Percentiles rank a stretch among this genome's conserved stretches.
Evolutionary conservation across 805 yeast genomes (phyloP).

Genomic region (Lipomyces yamadae): DNA sequence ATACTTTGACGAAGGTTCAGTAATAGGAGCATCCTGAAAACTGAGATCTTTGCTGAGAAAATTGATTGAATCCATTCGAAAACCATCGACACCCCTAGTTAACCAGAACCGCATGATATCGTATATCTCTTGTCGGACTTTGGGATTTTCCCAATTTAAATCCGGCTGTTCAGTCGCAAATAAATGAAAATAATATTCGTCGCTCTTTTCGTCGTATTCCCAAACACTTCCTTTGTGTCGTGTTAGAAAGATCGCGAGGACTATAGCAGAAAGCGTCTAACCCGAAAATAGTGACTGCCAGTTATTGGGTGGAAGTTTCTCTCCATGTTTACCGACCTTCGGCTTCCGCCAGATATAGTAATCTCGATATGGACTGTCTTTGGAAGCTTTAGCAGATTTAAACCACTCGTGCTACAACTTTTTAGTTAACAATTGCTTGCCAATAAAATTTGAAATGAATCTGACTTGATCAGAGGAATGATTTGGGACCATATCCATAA

Average conservation of each 20-base stretch:
- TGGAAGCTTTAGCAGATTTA: conserved; percentile 57
- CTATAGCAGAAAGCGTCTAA: conserved; percentile 29
- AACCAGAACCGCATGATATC: conserved; percentile 57
- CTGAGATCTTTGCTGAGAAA: conserved; percentile 56
- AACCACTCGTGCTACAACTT: conserved; percentile 53
- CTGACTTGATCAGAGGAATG: conserved; percentile 54
- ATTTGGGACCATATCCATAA: conserved; percentile 62
- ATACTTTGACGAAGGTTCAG: conserved; percentile 49
- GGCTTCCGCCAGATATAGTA: conserved; percentile 66
- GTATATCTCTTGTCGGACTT: conserved; percentile 50
- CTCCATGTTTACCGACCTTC: conserved; percentile 59
- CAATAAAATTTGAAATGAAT: neutral
- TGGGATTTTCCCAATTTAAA: conserved; percentile 63
- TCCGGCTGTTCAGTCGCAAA: conserved; percentile 65
- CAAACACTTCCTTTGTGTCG: conserved; percentile 54
- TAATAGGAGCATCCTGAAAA: conserved; percentile 57
- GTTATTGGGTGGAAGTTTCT: conserved; percentile 61
- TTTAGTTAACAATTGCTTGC: conserved; percentile 1
- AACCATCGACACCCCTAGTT: conserved; percentile 61
- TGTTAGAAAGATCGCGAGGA: neutral
- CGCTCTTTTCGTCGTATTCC: conserved; percentile 60
- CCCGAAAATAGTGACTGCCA: conserved; percentile 58
- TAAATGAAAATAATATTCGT: conserved; percentile 60
- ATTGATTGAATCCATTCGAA: conserved; percentile 62
- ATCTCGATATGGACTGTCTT: conserved; percentile 60